phyloP scores from a whole-genome alignment of 2,329 filamentous ascomycete genomes.

The Neurospora sp. region DNA sequence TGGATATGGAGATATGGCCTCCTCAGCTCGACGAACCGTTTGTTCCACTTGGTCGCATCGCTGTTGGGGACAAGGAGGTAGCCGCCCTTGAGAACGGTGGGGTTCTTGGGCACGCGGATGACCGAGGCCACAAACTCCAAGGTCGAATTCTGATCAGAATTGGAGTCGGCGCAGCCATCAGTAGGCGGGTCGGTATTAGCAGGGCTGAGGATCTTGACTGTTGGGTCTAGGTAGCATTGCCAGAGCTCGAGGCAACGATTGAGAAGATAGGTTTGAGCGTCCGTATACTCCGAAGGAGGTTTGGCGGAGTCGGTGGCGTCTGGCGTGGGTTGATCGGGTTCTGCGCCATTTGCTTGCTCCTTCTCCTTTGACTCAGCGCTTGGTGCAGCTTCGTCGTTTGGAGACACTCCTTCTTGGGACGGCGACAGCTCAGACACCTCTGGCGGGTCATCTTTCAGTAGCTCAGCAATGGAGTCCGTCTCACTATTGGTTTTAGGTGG shows the following conservation, averaged over 20 bases:
- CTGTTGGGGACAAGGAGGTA: slow-evolving; percentile 80
- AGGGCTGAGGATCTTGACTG: slow-evolving; percentile 44
- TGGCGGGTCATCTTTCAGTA: slow-evolving; percentile 44
- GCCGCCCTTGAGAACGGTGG: slow-evolving; percentile 71
- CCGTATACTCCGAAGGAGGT: slow-evolving; percentile 31
- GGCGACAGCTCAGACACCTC: slow-evolving; percentile 20
- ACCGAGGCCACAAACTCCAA: slow-evolving; percentile 64
- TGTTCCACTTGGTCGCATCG: slow-evolving; percentile 75
- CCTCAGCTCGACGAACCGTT: slow-evolving; percentile 85
- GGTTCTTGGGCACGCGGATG: slow-evolving; percentile 70
- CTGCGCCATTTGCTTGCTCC: neutral
- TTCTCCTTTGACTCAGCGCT: neutral
- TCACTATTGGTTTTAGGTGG: slow-evolving; percentile 12
- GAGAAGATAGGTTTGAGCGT: slow-evolving; percentile 37
- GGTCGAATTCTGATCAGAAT: slow-evolving; percentile 26
- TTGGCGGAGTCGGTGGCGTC: slow-evolving; percentile 1
- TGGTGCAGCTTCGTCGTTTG: slow-evolving; percentile 13
- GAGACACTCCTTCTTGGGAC: slow-evolving; percentile 1
- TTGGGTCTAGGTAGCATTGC: slow-evolving; percentile 48
- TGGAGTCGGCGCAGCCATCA: slow-evolving; percentile 41
- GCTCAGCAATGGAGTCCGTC: slow-evolving; percentile 42
- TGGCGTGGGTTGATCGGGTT: slow-evolving; percentile 10
- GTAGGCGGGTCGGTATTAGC: slow-evolving; percentile 58
- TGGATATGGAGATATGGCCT: slow-evolving; percentile 89
- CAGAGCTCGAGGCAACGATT: slow-evolving; percentile 54